A percentile compares a stretch with the other conserved stretches of the same genome.
Conservation (phyloP, 169 alveolate genomes). For the Perkinsus marinus region DNA sequence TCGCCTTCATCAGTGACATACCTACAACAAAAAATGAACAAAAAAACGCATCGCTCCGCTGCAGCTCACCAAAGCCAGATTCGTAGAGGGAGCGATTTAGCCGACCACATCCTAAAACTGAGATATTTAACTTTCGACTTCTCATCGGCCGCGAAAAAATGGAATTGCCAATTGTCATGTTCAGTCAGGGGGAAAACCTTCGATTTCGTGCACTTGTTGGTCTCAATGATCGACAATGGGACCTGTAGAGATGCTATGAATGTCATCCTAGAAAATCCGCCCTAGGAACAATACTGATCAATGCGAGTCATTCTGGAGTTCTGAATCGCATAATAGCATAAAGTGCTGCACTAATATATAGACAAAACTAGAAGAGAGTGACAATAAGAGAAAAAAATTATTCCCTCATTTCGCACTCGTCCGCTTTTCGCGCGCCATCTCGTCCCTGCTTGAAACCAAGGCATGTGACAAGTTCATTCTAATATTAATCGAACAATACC, state of each 20-base stretch:
- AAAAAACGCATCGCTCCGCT: background rate
- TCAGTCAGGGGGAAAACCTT: background rate
- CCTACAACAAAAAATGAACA: background rate
- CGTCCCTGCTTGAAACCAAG: too few species aligned
- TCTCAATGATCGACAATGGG: background rate
- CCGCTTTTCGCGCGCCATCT: too few species aligned
- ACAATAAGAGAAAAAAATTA: too few species aligned
- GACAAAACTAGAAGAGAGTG: too few species aligned
- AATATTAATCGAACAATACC: too few species aligned
- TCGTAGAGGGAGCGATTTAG: background rate
- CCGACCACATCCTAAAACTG: background rate
- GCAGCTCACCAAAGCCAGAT: background rate
- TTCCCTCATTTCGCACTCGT: too few species aligned
- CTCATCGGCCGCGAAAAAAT: background rate
- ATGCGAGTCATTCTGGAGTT: background rate
- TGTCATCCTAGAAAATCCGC: background rate
- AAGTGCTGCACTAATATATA: too few species aligned
- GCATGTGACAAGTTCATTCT: too few species aligned
- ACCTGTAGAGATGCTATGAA: background rate
- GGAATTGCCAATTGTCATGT: background rate
- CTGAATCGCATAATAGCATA: too few species aligned
- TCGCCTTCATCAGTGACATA: background rate
- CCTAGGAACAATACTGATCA: background rate
- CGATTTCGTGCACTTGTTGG: background rate
- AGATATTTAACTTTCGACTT: background rate